Base-by-base conservation (phyloP, 106 monocot species). In the Dioscorea dumetorum region DNA sequence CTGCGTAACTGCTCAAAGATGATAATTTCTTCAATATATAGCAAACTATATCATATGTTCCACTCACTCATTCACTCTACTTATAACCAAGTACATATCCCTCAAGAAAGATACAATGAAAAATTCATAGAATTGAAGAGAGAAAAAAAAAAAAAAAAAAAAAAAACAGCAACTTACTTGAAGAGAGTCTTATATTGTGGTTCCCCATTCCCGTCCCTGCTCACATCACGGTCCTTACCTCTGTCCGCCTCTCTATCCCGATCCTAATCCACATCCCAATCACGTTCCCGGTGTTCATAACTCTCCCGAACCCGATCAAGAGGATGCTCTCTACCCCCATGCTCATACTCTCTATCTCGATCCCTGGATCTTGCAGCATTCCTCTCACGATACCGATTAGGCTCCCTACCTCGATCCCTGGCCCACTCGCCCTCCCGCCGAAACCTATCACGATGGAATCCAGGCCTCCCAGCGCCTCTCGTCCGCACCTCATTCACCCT, bases 401-500 rank as follows among this genome's bases (percentile, higher is more conserved):
- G 82, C 4, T 83, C 94, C 69, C 85, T 79, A 50, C 79, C 85
- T 48, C 81, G 84, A 22, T 74, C 85, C 73, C 83, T 81, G 0
- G 78, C 85, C 77, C 78, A 80, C n/a, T 86, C 79, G 49, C 20
- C 22, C 15, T 85, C 92, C 56, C 79, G 82, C 41, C 62, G 78
- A 18, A 84, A 85, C 61, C 70, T 79, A 21, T 93, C 88, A 33
- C 79, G 86, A 50, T 73, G 70, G 64, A 89, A 89, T 63, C 73
- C 73, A 63, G 72, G 80, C 51, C 85, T 84, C 53, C 68, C 84
- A 7, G 34, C 7, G 57, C 87, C 78, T 79, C 93, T 80, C 71
- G 90, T 86, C 17, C 79, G 83, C 19, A 95, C 95, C 71, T 88
- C 88, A 67, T 86, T 88, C 15, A 95, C 95, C 77, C 78, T 81